A percentile compares a stretch with the other conserved stretches of the same genome.
Conservation (phyloP, 805 yeast genomes). For the Spathaspora gorwiae region DNA sequence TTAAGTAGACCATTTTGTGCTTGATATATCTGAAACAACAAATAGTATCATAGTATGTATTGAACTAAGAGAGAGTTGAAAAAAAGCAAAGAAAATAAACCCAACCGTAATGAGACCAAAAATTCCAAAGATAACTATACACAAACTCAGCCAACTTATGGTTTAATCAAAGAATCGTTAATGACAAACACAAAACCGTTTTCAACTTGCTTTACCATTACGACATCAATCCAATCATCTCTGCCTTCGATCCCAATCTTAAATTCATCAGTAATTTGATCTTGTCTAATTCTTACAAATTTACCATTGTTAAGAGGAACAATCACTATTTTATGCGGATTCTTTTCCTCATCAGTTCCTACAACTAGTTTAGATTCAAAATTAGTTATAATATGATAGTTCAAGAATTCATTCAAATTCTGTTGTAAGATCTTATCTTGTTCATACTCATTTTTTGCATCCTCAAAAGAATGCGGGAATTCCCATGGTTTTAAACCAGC, state of each 20-base stretch:
- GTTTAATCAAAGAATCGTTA: slow-evolving; percentile 28
- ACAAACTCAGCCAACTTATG: slow-evolving; percentile 6
- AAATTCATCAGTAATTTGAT: slow-evolving; percentile 13
- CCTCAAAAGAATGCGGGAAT: slow-evolving; percentile 48
- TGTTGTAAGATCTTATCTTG: slow-evolving; percentile 42
- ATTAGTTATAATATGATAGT: slow-evolving; percentile 52
- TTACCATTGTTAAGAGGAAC: slow-evolving; percentile 18
- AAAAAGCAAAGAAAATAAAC: not conserved
- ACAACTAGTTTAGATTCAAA: slow-evolving; percentile 17
- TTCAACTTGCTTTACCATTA: slow-evolving; percentile 27
- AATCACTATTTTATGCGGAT: slow-evolving; percentile 6
- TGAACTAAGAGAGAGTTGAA: not conserved
- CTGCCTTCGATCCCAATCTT: slow-evolving; percentile 9
- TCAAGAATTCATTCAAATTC: slow-evolving; percentile 56
- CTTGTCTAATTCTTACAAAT: slow-evolving; percentile 17
- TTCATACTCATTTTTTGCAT: slow-evolving; percentile 1
- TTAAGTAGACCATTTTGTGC: too few relatives aligned
- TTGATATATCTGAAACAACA: too few relatives aligned
- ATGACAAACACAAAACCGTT: slow-evolving; percentile 38
- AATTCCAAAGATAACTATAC: slow-evolving; percentile 2
- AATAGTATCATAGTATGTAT: not conserved
- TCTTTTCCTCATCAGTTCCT: slow-evolving; percentile 4
- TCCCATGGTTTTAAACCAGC: slow-evolving; percentile 74
- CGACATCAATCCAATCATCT: slow-evolving; percentile 19
- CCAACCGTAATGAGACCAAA: not conserved